Percentiles rank a stretch among this genome's conserved stretches.
Evolutionary conservation across 345 rosid species (phyloP).

Genomic region (Moricandia moricandioides): DNA sequence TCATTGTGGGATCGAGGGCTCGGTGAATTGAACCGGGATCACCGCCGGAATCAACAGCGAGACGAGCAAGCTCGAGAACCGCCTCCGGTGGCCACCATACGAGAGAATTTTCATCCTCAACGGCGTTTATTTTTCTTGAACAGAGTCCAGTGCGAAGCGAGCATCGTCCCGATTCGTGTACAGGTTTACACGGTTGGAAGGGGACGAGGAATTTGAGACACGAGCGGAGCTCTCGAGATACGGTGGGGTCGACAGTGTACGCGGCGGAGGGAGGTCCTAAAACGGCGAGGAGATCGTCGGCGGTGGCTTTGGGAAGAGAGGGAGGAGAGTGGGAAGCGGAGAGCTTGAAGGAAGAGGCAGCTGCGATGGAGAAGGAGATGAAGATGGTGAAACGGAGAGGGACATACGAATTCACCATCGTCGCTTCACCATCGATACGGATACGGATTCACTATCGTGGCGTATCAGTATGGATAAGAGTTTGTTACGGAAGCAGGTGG

Average conservation of each 20-base stretch:
- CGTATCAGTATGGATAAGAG: neutral
- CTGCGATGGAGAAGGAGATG: conserved; percentile 55
- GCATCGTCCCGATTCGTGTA: neutral
- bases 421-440: neutral
- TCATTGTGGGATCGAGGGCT: conserved; percentile 62
- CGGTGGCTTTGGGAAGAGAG: conserved; percentile 59
- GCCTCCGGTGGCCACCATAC: conserved; percentile 93
- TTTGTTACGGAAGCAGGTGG: neutral
- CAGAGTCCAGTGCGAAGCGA: conserved; percentile 33
- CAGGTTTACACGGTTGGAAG: conserved; percentile 32
- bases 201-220: conserved; percentile 83
- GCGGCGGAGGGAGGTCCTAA: conserved; percentile 50
- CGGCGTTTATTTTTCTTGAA: conserved; percentile 10
- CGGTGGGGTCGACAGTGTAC: conserved; percentile 49
- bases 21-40: conserved; percentile 66
- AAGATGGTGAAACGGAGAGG: conserved; percentile 49
- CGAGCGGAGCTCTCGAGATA: conserved; percentile 56
- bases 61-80: conserved; percentile 81
- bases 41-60: conserved; percentile 84
- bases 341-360: conserved; percentile 40
- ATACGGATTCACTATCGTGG: conserved; percentile 37
- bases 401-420: conserved; percentile 36
- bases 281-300: conserved; percentile 68
- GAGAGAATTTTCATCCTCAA: conserved; percentile 47
- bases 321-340: conserved; percentile 20